Base-by-base conservation (phyloP, 2,329 filamentous ascomycete genomes). In the Penicillium sp. region DNA sequence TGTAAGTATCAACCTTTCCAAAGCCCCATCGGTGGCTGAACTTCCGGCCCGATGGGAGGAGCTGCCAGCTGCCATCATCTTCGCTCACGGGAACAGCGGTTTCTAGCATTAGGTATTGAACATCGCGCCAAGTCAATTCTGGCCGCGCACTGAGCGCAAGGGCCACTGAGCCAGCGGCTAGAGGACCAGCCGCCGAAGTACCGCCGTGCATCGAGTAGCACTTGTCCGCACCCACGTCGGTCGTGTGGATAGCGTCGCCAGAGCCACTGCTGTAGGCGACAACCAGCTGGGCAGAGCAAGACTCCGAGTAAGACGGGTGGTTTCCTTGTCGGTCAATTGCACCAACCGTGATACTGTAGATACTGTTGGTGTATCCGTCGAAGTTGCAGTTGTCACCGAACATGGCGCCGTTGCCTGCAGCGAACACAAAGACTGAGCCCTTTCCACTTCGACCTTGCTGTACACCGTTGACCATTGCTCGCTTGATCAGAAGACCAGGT, bases 331-430 rank as follows among this genome's bases (percentile, higher is more conserved):
- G 78, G 63, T 96, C 90, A 47, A 98, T 84, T 21, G 91, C 91
- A 25, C 93, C 93, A 13, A 98, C 89, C 0, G 90, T 95, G 56
- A 98, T 93, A 64, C 89, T 96, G 75, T 97, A 98, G 56, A 98
- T 98, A 62, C 90, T 96, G 73, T 98, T 98, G 44, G 93, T 98
- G 69, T 98, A 98, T 26, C 93, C 93, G 62, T 98, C 93, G 63
- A 98, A 98, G 65, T 98, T 98, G 77, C 93, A 98, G 68, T 98
- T 97, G 65, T 98, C 93, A 32, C 87, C 90, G 50, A 74, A 80
- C 3, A 76, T 74, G 7, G 91, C 94, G 42, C 93, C 93, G 60
- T 98, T 98, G 43, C 93, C 93, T 51, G 91, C 90, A 29, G 93
- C 93, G 66, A 98, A 98, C 39, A 98, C 93, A 59, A 89, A 98